These are phyloP conservation scores for Circinella minor DNA, from an alignment of 371 early-diverging fungal genomes.

Conservation along the genomic window DNA sequence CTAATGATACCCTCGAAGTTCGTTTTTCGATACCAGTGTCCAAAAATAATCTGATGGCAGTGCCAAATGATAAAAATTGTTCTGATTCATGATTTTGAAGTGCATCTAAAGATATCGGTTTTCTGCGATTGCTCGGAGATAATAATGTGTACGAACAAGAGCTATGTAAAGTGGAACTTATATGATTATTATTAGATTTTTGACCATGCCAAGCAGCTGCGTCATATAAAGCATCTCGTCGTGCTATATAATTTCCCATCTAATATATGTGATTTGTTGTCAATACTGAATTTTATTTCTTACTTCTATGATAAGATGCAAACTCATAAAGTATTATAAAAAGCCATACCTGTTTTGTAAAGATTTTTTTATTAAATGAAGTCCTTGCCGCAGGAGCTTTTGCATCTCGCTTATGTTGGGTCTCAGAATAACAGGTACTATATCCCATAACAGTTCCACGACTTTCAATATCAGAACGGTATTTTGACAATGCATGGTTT, in stretches of 20 bases:
- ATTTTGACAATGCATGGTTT: conserved; percentile 9
- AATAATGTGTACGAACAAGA: no score
- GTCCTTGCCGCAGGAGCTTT: conserved; percentile 2
- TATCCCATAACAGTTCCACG: neutral
- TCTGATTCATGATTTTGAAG: no score
- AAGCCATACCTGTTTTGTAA: neutral
- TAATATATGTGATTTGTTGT: neutral
- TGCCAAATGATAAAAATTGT: no score
- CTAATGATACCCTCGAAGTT: no score
- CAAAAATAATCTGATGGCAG: no score
- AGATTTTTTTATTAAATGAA: neutral
- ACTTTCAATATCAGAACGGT: neutral
- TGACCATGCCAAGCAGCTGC: neutral
- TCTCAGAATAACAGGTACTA: conserved; percentile 8
- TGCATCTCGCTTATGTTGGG: conserved; percentile 10
- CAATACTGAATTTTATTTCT: no score
- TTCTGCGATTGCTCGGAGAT: no score
- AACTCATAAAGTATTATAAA: no score
- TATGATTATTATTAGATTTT: neutral
- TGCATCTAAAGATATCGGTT: no score
- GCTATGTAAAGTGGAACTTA: no score
- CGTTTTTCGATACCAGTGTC: no score
- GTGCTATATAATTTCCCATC: neutral
- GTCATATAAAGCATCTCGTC: neutral
- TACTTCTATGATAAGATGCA: no score